These are phyloP conservation scores for Coemansia sp. DNA, from an alignment of 192 early-diverging fungal species.

Conservation along the genomic window DNA sequence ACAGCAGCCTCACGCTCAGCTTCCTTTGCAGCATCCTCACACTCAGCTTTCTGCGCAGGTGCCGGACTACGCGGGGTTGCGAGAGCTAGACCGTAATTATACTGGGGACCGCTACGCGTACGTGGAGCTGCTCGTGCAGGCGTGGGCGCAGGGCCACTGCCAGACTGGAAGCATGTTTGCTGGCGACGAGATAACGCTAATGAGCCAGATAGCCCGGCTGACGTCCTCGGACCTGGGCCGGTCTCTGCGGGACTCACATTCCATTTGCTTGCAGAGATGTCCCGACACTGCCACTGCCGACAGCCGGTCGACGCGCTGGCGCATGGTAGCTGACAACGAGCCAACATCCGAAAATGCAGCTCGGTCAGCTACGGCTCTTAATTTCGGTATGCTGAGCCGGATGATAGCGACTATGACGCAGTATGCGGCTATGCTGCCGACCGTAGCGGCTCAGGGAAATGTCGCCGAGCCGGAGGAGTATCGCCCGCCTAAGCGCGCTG, in stretches of 20 bases:
- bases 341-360: neutral
- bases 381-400: neutral
- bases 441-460: neutral
- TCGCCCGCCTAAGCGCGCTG: neutral
- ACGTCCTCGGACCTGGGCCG: neutral
- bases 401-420: neutral
- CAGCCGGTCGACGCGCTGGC: neutral
- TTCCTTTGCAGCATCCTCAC: neutral
- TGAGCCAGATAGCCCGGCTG: neutral
- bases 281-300: neutral
- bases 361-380: neutral
- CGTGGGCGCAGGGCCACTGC: neutral
- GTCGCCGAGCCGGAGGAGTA: neutral
- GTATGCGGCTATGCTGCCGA: neutral
- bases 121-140: neutral
- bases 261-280: neutral
- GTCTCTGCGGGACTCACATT: neutral
- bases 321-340: neutral
- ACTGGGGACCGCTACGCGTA: neutral
- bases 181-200: neutral
- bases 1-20: neutral
- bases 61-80: neutral
- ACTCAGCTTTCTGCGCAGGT: neutral
- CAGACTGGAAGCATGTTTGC: neutral
- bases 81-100: neutral